A percentile compares a stretch with the other conserved stretches of the same genome.
These are phyloP conservation scores for Oryza longistaminata DNA, from an alignment of 176 grass and related monocot genomes.

Conservation along the genomic window DNA sequence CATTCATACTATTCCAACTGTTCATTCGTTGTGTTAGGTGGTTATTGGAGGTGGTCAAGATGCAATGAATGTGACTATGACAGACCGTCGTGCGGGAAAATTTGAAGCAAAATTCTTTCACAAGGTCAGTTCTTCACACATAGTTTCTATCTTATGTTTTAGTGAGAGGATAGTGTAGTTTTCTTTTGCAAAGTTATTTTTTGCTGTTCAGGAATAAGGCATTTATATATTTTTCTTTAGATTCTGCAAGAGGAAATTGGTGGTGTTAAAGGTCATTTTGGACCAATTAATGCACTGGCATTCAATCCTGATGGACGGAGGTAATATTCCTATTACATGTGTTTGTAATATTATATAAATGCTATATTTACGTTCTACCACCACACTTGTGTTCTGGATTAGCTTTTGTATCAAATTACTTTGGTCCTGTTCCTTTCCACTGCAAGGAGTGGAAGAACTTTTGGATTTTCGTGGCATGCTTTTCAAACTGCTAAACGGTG, in stretches of 20 bases:
- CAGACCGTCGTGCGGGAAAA: slow-evolving; percentile 81
- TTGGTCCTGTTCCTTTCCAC: no score
- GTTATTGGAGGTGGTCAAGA: slow-evolving; percentile 87
- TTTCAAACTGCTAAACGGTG: no score
- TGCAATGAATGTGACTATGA: slow-evolving; percentile 80
- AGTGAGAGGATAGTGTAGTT: background rate
- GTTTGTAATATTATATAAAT: background rate
- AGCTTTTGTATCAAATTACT: background rate
- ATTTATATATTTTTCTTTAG: no score
- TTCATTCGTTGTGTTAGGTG: slow-evolving; percentile 54
- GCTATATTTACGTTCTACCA: background rate
- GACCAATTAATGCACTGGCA: slow-evolving; percentile 83
- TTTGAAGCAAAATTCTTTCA: slow-evolving; percentile 96
- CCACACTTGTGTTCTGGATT: background rate
- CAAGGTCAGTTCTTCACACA: slow-evolving; percentile 31
- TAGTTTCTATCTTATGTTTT: background rate
- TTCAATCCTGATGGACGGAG: slow-evolving; percentile 93
- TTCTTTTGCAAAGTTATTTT: background rate
- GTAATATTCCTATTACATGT: slow-evolving; percentile 23
- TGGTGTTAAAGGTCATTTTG: slow-evolving; percentile 92
- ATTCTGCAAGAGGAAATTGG: slow-evolving; percentile 96
- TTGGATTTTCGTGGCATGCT: no score
- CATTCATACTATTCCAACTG: background rate
- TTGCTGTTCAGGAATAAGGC: no score
- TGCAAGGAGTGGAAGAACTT: no score